These are phyloP conservation scores for Panaeolus papilionaceus DNA, from an alignment of 768 basidiomycete species.

Conservation along the genomic window DNA sequence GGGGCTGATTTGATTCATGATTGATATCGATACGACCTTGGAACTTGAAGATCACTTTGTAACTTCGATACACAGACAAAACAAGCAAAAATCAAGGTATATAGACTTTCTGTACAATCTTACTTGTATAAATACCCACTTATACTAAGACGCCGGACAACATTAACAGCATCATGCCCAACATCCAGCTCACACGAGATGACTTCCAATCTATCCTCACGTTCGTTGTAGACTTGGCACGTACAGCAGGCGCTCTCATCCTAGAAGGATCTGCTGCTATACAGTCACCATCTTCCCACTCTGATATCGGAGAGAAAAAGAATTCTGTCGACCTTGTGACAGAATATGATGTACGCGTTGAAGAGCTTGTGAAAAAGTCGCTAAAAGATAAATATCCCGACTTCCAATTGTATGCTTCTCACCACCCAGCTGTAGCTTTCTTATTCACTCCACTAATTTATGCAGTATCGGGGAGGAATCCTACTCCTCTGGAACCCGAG, in stretches of 20 bases:
- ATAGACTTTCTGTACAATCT: no score
- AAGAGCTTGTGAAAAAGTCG: constrained; percentile 79
- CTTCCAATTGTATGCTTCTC: constrained; percentile 76
- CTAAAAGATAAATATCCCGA: constrained; percentile 70
- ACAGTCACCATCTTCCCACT: constrained; percentile 51
- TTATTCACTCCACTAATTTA: constrained; percentile 11
- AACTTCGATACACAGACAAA: no score
- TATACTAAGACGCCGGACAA: no score
- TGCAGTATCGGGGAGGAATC: constrained; percentile 93
- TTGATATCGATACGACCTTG: background rate
- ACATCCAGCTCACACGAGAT: constrained; percentile 44
- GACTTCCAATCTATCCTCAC: constrained; percentile 67
- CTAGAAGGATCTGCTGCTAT: constrained; percentile 80
- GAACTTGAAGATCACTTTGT: no score
- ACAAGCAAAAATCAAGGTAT: no score
- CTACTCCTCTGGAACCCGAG: constrained; percentile 75
- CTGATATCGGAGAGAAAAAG: constrained; percentile 82
- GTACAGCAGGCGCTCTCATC: constrained; percentile 76
- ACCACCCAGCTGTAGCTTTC: background rate
- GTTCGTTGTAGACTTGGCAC: constrained; percentile 76
- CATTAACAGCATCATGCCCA: constrained; percentile 37
- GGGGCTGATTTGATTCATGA: background rate
- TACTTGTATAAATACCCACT: no score
- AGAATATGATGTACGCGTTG: constrained; percentile 91
- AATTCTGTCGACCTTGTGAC: constrained; percentile 96